A percentile compares a stretch with the other conserved stretches of the same genome.
phyloP scores from a whole-genome alignment of 495 filamentous ascomycete genomes.

The Aspergillus asperescens region DNA sequence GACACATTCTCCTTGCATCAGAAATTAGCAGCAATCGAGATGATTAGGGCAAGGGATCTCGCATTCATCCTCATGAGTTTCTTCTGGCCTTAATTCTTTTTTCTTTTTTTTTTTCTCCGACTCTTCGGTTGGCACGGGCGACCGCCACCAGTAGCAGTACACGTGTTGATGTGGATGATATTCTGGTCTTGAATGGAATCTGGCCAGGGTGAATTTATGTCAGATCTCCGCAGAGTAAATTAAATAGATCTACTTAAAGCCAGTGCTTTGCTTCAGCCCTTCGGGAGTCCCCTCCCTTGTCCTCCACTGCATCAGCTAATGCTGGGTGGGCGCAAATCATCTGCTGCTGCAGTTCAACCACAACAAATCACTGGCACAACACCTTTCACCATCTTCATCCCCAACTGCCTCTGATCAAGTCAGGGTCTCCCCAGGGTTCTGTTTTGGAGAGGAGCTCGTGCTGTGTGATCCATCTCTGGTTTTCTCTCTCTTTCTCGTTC shows the following conservation, averaged over 20 bases:
- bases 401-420: background rate
- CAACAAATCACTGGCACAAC: conserved; percentile 3
- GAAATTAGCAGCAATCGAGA: background rate
- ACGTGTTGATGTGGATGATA: conserved; percentile 11
- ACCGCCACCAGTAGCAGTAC: conserved; percentile 9
- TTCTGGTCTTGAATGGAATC: conserved; percentile 7
- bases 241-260: conserved; percentile 2
- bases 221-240: background rate
- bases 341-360: conserved; percentile 17
- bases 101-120: background rate
- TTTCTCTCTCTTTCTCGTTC: background rate
- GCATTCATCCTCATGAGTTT: background rate
- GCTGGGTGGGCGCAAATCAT: conserved; percentile 21
- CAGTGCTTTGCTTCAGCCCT: background rate
- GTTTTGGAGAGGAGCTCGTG: conserved; percentile 1
- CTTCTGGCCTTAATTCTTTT: too few relatives aligned
- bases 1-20: conserved; percentile 17
- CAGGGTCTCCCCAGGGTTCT: background rate
- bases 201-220: background rate
- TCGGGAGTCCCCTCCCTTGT: too few relatives aligned
- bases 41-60: background rate
- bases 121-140: background rate
- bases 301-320: conserved; percentile 10
- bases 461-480: background rate
- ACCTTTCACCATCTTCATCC: background rate